phyloP scores from a whole-genome alignment of 345 rosid species.

The Abelmoschus esculentus region DNA sequence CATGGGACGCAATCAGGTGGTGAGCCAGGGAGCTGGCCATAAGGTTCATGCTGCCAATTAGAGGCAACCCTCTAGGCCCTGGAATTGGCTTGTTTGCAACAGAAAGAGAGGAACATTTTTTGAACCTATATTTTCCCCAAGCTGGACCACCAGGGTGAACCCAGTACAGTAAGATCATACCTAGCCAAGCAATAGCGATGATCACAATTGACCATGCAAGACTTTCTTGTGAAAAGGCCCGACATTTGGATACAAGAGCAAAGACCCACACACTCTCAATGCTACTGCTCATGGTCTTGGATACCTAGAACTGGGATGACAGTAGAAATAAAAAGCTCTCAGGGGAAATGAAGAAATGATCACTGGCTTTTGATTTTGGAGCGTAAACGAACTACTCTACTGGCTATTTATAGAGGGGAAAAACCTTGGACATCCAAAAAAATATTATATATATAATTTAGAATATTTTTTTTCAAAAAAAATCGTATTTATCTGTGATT shows the following conservation, averaged over 20 bases:
- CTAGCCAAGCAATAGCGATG: slow-evolving; percentile 27
- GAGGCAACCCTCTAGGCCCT: slow-evolving; percentile 65
- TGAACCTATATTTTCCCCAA: slow-evolving; percentile 47
- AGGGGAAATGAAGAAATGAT: slow-evolving; percentile 12
- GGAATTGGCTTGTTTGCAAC: slow-evolving; percentile 34
- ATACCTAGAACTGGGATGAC: not conserved
- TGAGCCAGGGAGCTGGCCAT: slow-evolving; percentile 56
- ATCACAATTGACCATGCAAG: slow-evolving; percentile 35
- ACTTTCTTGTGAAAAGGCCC: slow-evolving; percentile 31
- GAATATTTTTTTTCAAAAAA: no score
- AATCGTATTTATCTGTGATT: no score
- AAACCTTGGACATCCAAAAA: no score
- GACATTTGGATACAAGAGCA: slow-evolving; percentile 56
- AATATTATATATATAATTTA: no score
- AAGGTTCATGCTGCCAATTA: slow-evolving; percentile 57
- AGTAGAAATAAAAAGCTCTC: slow-evolving; percentile 5
- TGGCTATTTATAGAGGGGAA: slow-evolving; percentile 27
- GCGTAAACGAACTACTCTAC: slow-evolving; percentile 19
- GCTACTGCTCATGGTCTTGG: slow-evolving; percentile 35
- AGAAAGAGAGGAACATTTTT: slow-evolving; percentile 4
- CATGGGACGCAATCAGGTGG: slow-evolving; percentile 39
- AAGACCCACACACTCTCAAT: slow-evolving; percentile 38
- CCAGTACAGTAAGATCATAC: slow-evolving; percentile 42
- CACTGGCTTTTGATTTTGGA: slow-evolving; percentile 26
- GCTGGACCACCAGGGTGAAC: slow-evolving; percentile 67